Conservation (phyloP, 2,329 filamentous ascomycete genomes). For the Penicillium sp. region DNA sequence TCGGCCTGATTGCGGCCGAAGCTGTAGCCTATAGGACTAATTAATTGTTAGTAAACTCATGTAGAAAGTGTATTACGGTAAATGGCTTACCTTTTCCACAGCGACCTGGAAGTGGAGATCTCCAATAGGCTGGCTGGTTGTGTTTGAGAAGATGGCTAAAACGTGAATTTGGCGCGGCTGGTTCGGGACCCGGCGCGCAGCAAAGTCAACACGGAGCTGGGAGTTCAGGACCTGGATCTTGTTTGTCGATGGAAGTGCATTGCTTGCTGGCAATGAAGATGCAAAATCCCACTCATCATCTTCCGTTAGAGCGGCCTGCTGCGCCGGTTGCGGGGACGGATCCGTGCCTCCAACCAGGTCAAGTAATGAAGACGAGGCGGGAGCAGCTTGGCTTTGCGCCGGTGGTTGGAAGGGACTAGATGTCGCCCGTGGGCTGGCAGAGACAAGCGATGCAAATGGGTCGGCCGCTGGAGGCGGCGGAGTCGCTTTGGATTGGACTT, state of each 20-base stretch:
- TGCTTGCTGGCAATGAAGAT: slow-evolving; percentile 70
- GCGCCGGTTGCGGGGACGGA: slow-evolving; percentile 26
- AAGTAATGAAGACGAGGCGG: slow-evolving; percentile 32
- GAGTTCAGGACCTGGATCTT: slow-evolving; percentile 68
- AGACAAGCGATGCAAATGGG: slow-evolving; percentile 60
- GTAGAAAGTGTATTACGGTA: background rate
- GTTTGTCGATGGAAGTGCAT: slow-evolving; percentile 58
- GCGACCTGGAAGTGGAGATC: slow-evolving; percentile 89
- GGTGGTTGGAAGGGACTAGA: slow-evolving; percentile 38
- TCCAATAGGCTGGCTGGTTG: slow-evolving; percentile 65
- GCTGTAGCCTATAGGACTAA: slow-evolving; percentile 58
- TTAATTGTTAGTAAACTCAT: background rate
- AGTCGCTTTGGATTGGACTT: slow-evolving; percentile 30
- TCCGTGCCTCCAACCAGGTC: slow-evolving; percentile 30
- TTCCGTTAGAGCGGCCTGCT: slow-evolving; percentile 46
- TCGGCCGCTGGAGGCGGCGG: slow-evolving; percentile 47
- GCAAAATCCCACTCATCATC: slow-evolving; percentile 96
- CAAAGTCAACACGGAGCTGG: slow-evolving; percentile 69
- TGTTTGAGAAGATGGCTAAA: slow-evolving; percentile 80
- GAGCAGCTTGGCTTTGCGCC: slow-evolving; percentile 19
- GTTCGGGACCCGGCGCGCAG: slow-evolving; percentile 59
- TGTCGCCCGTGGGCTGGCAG: slow-evolving; percentile 50
- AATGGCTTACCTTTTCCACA: slow-evolving; percentile 73
- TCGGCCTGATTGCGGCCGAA: slow-evolving; percentile 82
- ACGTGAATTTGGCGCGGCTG: slow-evolving; percentile 63